A percentile compares a stretch with the other conserved stretches of the same genome.
Evolutionary conservation across 352 stramenopile species (phyloP).

Genomic region (Globisporangium echinulatum): DNA sequence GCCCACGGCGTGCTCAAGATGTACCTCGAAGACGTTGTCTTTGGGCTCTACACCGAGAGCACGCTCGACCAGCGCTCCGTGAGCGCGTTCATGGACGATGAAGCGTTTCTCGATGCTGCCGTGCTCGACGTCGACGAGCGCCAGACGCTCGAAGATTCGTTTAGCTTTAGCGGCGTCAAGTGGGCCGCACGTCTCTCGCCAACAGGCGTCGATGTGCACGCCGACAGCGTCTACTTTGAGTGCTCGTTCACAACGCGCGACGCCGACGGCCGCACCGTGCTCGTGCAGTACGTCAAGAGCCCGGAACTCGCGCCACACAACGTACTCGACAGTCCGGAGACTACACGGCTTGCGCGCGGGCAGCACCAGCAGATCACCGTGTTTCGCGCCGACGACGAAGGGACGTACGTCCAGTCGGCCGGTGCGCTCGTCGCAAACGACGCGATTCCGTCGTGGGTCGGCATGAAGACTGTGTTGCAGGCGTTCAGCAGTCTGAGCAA

Average conservation of each 20-base stretch:
- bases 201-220: background rate
- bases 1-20: constrained; percentile 9
- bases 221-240: constrained; percentile 11
- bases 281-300: constrained; percentile 12
- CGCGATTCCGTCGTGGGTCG: constrained; percentile 10
- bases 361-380: constrained; percentile 3
- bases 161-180: constrained; percentile 55
- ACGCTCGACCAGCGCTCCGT: constrained; percentile 34
- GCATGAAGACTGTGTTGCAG: constrained; percentile 7
- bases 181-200: constrained; percentile 16
- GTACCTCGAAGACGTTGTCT: constrained; percentile 23
- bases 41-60: constrained; percentile 36
- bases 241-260: constrained; percentile 8
- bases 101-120: constrained; percentile 28
- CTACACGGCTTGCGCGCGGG: background rate
- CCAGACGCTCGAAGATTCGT: constrained; percentile 26
- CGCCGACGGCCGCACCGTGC: constrained; percentile 9
- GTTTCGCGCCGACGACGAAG: constrained; percentile 8
- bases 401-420: constrained; percentile 6
- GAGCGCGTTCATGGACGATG: constrained; percentile 14
- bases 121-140: constrained; percentile 38
- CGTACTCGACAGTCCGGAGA: constrained; percentile 1
- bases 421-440: constrained; percentile 5
- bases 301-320: constrained; percentile 5
- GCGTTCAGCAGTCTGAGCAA: constrained; percentile 8